Conservation (phyloP, 2,329 filamentous ascomycete species). For the Emmonsia crescens region DNA sequence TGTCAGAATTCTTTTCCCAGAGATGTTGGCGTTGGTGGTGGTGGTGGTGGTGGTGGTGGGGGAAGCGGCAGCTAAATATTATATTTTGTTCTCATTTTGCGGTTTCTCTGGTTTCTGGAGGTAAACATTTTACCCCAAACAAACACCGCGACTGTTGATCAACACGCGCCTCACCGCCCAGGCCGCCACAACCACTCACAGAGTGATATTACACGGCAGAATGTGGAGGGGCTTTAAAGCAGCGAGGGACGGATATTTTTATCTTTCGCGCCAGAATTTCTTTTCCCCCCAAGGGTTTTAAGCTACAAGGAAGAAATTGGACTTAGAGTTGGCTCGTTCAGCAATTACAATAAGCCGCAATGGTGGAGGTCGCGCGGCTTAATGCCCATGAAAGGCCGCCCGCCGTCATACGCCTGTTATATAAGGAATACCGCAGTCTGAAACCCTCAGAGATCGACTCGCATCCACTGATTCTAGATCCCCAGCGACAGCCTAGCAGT, state of each 20-base stretch:
- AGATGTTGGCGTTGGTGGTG: not conserved
- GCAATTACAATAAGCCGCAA: constrained; percentile 7
- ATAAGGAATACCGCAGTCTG: constrained; percentile 62
- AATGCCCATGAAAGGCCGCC: constrained; percentile 74
- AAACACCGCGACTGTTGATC: constrained; percentile 6
- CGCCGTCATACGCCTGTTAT: constrained; percentile 55
- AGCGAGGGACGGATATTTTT: not conserved
- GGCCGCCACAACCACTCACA: not conserved
- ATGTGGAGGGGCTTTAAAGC: not conserved
- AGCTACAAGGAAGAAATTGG: not conserved
- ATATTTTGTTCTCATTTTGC: not conserved
- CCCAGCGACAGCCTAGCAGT: constrained; percentile 30
- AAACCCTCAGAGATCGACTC: constrained; percentile 42
- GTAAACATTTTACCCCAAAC: constrained; percentile 8
- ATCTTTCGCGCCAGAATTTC: too few species aligned
- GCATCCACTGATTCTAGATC: constrained; percentile 49
- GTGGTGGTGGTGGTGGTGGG: not conserved
- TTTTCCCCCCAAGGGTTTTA: not conserved
- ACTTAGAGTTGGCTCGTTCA: not conserved
- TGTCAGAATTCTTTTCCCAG: not conserved
- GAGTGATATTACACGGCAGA: not conserved
- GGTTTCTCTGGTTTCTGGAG: constrained; percentile 3
- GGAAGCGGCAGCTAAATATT: not conserved
- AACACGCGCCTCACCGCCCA: constrained; percentile 5
- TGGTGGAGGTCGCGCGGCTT: constrained; percentile 35